These are phyloP conservation scores for Amylostereum areolatum DNA, from an alignment of 1,284 basidiomycete genomes.

Conservation along the genomic window DNA sequence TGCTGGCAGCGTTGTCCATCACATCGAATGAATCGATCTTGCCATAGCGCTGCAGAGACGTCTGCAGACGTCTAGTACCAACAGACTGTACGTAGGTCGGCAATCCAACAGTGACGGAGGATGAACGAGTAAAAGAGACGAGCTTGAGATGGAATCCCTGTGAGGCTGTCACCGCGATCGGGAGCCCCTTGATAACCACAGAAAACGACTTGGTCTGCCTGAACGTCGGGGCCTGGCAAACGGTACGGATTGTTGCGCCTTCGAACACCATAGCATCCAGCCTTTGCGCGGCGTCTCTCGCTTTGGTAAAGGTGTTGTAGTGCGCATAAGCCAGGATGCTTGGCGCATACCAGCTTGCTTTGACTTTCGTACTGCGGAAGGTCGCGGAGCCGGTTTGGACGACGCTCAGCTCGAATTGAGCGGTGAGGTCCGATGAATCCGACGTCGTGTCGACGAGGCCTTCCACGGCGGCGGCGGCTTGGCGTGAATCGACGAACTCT, in stretches of 20 bases:
- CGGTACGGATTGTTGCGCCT: slow-evolving; percentile 11
- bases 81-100: slow-evolving; percentile 12
- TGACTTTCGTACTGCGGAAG: slow-evolving; percentile 22
- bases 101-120: slow-evolving; percentile 14
- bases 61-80: no score
- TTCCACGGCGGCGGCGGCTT: slow-evolving; percentile 11
- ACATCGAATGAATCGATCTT: slow-evolving; percentile 21
- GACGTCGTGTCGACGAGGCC: slow-evolving; percentile 7
- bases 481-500: slow-evolving; percentile 10
- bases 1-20: slow-evolving; percentile 6
- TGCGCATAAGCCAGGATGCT: slow-evolving; percentile 20
- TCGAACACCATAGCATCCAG: slow-evolving; percentile 16
- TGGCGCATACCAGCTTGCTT: slow-evolving; percentile 22
- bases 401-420: slow-evolving; percentile 15
- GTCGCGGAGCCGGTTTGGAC: slow-evolving; percentile 17
- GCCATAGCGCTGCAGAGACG: slow-evolving; percentile 10
- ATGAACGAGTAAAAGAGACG: slow-evolving; percentile 13
- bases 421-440: slow-evolving; percentile 2
- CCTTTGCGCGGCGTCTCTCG: slow-evolving; percentile 12
- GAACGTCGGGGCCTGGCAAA: slow-evolving; percentile 16
- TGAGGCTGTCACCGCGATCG: no score
- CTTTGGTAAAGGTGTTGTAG: slow-evolving; percentile 15
- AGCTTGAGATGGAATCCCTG: no score
- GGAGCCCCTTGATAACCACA: no score
- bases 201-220: no score